Evolutionary conservation across 78 protist genomes (phyloP).

Genomic region (Tieghemostelium lacteum): DNA sequence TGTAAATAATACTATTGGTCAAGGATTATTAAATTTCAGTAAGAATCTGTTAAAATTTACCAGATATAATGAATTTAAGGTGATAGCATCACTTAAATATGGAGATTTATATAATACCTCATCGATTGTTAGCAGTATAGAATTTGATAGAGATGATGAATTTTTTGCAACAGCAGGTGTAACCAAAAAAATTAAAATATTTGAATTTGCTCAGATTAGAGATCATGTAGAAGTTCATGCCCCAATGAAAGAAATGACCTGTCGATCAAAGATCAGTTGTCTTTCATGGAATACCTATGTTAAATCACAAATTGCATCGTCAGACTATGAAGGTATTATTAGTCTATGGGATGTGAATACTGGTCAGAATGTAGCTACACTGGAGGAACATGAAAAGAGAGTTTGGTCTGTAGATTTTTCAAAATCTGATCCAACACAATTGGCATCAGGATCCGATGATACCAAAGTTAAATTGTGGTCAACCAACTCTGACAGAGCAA

Average conservation of each 20-base stretch:
- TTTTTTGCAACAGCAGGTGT: conserved; percentile 90
- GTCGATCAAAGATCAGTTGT: conserved; percentile 84
- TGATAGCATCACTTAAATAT: conserved; percentile 61
- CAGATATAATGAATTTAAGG: conserved; percentile 55
- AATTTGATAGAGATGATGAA: conserved; percentile 85
- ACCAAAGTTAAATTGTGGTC: conserved; percentile 84
- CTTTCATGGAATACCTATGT: conserved; percentile 82
- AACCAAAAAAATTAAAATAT: conserved; percentile 80
- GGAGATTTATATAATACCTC: conserved; percentile 76
- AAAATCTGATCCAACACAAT: conserved; percentile 68
- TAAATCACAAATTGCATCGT: conserved; percentile 65
- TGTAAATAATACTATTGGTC: conserved; percentile 19
- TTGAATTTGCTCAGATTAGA: conserved; percentile 59
- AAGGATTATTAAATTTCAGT: conserved; percentile 55
- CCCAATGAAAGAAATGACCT: conserved; percentile 76
- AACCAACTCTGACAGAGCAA: conserved; percentile 33
- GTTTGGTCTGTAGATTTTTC: conserved; percentile 88
- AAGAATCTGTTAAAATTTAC: conserved; percentile 69
- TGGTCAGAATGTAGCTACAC: conserved; percentile 47
- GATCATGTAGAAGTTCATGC: conserved; percentile 72
- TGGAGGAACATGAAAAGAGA: conserved; percentile 88
- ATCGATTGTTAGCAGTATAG: conserved; percentile 82
- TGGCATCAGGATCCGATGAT: conserved; percentile 89
- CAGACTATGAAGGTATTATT: conserved; percentile 86
- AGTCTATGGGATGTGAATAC: conserved; percentile 83